These are phyloP conservation scores for Talaromyces funiculosus DNA, from an alignment of 2,329 filamentous ascomycete genomes.

Conservation along the genomic window DNA sequence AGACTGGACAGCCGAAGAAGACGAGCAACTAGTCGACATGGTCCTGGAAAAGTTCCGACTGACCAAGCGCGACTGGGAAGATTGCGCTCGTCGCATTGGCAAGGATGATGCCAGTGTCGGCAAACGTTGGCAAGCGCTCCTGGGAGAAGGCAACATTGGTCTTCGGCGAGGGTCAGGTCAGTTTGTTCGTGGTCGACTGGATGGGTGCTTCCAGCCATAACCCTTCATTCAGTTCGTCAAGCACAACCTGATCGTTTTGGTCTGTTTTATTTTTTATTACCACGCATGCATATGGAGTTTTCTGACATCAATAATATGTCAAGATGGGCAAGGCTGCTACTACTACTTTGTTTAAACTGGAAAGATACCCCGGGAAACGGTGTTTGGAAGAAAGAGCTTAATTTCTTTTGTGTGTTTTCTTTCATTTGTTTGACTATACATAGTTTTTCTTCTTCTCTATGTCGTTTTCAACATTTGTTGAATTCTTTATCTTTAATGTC, in stretches of 20 bases:
- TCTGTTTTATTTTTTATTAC: not conserved
- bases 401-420: not conserved
- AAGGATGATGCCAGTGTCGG: slow-evolving; percentile 37
- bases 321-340: slow-evolving; percentile 1
- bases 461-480: not conserved
- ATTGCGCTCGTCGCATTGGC: slow-evolving; percentile 40
- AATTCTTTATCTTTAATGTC: not conserved
- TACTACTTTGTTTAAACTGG: slow-evolving; percentile 52
- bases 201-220: slow-evolving; percentile 20
- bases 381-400: slow-evolving; percentile 47
- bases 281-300: slow-evolving; percentile 13
- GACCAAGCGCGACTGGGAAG: slow-evolving; percentile 41
- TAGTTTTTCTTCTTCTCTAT: not conserved
- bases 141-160: slow-evolving; percentile 40
- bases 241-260: not conserved
- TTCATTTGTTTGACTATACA: not conserved
- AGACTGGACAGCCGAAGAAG: slow-evolving; percentile 38
- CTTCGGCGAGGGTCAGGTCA: slow-evolving; percentile 29
- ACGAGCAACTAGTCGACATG: slow-evolving; percentile 37
- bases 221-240: slow-evolving; percentile 13
- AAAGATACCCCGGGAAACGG: slow-evolving; percentile 58
- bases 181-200: slow-evolving; percentile 22
- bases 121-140: slow-evolving; percentile 38
- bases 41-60: slow-evolving; percentile 42
- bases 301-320: not conserved